Evolutionary conservation across 768 basidiomycete genomes (phyloP).

Genomic region (Sistotremastrum niveocremeum): DNA sequence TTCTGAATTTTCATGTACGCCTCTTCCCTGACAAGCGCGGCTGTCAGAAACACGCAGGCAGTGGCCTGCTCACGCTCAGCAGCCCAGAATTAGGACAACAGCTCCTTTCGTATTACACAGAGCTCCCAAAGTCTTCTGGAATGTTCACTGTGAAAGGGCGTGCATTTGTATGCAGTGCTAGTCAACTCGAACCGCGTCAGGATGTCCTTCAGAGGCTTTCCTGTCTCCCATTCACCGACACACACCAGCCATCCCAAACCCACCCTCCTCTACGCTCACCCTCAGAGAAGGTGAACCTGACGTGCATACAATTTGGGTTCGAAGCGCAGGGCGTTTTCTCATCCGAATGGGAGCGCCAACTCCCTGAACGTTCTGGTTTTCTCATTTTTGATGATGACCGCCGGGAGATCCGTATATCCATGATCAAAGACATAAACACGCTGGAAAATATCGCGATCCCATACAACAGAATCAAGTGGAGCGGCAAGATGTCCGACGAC

Average conservation of each 20-base stretch:
- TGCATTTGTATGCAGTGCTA: slow-evolving; percentile 14
- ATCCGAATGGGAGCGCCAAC: slow-evolving; percentile 36
- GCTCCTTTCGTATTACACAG: slow-evolving; percentile 33
- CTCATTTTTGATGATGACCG: slow-evolving; percentile 25
- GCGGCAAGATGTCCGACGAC: slow-evolving; percentile 15
- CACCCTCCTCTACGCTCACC: no score
- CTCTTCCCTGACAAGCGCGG: slow-evolving; percentile 27
- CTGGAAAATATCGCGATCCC: slow-evolving; percentile 28
- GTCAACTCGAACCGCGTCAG: slow-evolving; percentile 3
- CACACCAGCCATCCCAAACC: no score
- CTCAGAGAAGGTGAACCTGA: slow-evolving; percentile 13
- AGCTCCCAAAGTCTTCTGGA: slow-evolving; percentile 3
- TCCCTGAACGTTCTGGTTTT: slow-evolving; percentile 12
- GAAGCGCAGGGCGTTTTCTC: slow-evolving; percentile 36
- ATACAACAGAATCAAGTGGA: slow-evolving; percentile 29
- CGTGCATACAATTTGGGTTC: slow-evolving; percentile 18
- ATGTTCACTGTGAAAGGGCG: slow-evolving; percentile 19
- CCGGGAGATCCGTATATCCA: slow-evolving; percentile 31
- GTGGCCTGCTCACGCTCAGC: slow-evolving; percentile 37
- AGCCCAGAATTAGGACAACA: slow-evolving; percentile 20
- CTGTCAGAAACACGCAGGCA: slow-evolving; percentile 24
- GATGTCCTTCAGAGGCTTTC: slow-evolving; percentile 24
- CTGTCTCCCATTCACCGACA: slow-evolving; percentile 26
- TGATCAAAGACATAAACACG: slow-evolving; percentile 11
- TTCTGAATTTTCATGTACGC: slow-evolving; percentile 40